These are phyloP conservation scores for Carex myosuroides DNA, from an alignment of 176 grass and related monocot genomes.

Conservation along the genomic window DNA sequence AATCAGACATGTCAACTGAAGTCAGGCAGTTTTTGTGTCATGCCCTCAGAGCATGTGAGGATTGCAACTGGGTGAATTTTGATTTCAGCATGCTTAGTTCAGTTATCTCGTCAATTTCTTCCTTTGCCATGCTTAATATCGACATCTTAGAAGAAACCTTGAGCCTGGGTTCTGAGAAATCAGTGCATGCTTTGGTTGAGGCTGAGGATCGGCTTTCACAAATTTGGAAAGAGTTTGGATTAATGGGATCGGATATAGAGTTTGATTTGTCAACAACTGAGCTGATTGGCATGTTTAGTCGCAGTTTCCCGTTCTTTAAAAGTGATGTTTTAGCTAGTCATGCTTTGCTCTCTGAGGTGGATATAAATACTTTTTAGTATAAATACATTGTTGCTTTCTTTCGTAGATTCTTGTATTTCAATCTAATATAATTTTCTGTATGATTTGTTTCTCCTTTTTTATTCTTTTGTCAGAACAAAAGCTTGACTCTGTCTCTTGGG, in stretches of 20 bases:
- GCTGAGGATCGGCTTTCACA: constrained; percentile 47
- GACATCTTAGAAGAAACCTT: constrained; percentile 30
- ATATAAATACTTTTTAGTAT: constrained; percentile 9
- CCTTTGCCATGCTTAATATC: constrained; percentile 38
- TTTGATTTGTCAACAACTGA: constrained; percentile 42
- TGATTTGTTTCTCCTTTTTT: constrained; percentile 6
- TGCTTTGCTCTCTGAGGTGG: constrained; percentile 51
- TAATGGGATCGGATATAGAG: constrained; percentile 19
- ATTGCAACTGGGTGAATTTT: constrained; percentile 35
- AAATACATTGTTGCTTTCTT: background rate
- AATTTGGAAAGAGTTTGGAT: constrained; percentile 49
- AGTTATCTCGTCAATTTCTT: constrained; percentile 54
- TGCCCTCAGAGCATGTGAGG: constrained; percentile 55
- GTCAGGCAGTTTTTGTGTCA: constrained; percentile 56
- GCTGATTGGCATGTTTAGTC: constrained; percentile 52
- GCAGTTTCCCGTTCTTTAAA: constrained; percentile 60
- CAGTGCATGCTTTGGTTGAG: constrained; percentile 32
- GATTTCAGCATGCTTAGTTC: constrained; percentile 48
- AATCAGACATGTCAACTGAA: constrained; percentile 51
- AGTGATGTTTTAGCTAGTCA: constrained; percentile 35
- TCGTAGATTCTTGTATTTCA: background rate
- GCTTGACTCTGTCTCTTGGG: constrained; percentile 51
- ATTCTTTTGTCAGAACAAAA: constrained; percentile 50
- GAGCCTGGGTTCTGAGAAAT: constrained; percentile 34
- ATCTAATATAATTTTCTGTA: constrained; percentile 11